phyloP scores from a whole-genome alignment of 208 protist species.

The Leptomonas pyrrhocoris region DNA sequence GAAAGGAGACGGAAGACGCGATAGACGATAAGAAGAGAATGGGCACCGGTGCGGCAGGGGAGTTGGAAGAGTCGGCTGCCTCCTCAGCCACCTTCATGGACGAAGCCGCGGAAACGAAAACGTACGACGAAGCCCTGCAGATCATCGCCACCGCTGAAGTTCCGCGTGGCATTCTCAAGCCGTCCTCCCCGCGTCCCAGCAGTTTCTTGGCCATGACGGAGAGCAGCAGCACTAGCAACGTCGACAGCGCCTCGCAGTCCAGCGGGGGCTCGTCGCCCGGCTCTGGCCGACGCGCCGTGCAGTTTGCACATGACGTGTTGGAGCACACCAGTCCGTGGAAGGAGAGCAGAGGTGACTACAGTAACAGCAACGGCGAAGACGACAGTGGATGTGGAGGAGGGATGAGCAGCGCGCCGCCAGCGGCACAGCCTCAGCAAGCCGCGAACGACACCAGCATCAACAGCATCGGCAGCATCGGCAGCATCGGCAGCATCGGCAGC shows the following conservation, averaged over 20 bases:
- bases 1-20: neutral
- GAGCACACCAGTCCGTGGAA: neutral
- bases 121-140: conserved; percentile 7
- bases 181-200: conserved; percentile 6
- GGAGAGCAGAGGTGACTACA: neutral
- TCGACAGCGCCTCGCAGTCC: conserved; percentile 10
- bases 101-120: neutral
- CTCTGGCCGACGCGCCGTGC: conserved; percentile 2
- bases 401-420: neutral
- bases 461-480: no score
- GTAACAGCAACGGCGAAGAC: neutral
- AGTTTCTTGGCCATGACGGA: neutral
- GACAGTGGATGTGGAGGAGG: neutral
- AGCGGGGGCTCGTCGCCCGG: neutral
- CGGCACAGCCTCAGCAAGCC: no score
- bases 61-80: neutral
- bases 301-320: conserved; percentile 12
- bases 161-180: conserved; percentile 20
- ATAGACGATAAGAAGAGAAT: neutral
- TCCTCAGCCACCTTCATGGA: neutral
- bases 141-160: conserved; percentile 13
- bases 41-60: neutral
- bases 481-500: neutral
- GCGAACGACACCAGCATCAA: neutral
- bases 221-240: neutral